Conservation (phyloP, 148 eudicot genomes). For the Chenopodium suecicum region DNA sequence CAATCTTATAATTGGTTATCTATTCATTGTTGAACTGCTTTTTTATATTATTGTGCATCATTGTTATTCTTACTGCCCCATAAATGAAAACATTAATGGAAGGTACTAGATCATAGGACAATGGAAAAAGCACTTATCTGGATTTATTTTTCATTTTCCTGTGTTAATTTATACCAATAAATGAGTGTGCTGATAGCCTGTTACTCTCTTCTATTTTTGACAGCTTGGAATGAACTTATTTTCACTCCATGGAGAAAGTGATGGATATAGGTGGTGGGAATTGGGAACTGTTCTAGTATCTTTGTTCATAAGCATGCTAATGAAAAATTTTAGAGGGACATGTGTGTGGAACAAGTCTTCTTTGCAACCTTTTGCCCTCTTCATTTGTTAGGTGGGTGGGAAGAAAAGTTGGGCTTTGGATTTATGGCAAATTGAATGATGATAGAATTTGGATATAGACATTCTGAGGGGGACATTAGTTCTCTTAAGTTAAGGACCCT, state of each 20-base stretch:
- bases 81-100: neutral
- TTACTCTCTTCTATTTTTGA: neutral
- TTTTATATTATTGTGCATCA: neutral
- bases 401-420: neutral
- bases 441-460: neutral
- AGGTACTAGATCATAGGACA: neutral
- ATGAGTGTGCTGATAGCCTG: neutral
- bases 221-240: neutral
- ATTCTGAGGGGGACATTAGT: neutral
- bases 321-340: neutral
- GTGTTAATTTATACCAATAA: neutral
- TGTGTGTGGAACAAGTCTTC: neutral
- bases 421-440: neutral
- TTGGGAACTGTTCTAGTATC: neutral
- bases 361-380: neutral
- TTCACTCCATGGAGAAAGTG: neutral
- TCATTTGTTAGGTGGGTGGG: neutral
- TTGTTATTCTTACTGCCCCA: neutral
- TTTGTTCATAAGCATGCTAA: neutral
- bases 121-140: neutral
- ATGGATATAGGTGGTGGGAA: neutral
- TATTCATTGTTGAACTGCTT: neutral
- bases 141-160: neutral
- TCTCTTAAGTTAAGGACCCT: neutral
- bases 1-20: neutral